Evolutionary conservation across 306 rosid genomes (phyloP).

Genomic region (Purshia tridentata): DNA sequence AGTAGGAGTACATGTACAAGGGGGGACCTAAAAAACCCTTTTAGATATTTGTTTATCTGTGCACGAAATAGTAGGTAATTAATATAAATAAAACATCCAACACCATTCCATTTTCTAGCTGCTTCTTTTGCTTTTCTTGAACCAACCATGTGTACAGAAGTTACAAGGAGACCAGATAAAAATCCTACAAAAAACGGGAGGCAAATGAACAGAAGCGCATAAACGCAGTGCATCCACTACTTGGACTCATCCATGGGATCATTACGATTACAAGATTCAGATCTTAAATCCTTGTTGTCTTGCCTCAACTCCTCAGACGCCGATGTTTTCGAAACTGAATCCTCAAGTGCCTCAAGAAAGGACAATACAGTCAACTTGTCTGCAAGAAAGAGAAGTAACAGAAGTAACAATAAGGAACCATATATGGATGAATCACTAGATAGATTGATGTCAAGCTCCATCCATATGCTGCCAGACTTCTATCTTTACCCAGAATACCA

Average conservation of each 20-base stretch:
- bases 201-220: constrained; percentile 13
- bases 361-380: constrained; percentile 89
- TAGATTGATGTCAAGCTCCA: background rate
- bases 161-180: background rate
- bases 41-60: background rate
- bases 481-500: background rate
- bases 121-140: constrained; percentile 4
- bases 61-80: background rate
- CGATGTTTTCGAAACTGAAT: constrained; percentile 55
- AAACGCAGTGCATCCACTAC: constrained; percentile 27
- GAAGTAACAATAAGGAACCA: background rate
- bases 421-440: background rate
- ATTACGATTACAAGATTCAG: constrained; percentile 61
- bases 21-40: background rate
- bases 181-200: background rate
- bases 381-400: constrained; percentile 34
- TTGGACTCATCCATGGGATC: constrained; percentile 79
- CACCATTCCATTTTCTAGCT: constrained; percentile 2
- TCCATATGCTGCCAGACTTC: no score
- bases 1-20: no score
- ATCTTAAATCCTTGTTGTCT: constrained; percentile 66
- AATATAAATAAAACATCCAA: background rate
- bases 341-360: constrained; percentile 93
- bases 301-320: constrained; percentile 55
- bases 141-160: constrained; percentile 9